A percentile compares a stretch with the other conserved stretches of the same genome.
phyloP scores from a whole-genome alignment of 2,329 filamentous ascomycete genomes.

The Pseudogymnoascus sp. region DNA sequence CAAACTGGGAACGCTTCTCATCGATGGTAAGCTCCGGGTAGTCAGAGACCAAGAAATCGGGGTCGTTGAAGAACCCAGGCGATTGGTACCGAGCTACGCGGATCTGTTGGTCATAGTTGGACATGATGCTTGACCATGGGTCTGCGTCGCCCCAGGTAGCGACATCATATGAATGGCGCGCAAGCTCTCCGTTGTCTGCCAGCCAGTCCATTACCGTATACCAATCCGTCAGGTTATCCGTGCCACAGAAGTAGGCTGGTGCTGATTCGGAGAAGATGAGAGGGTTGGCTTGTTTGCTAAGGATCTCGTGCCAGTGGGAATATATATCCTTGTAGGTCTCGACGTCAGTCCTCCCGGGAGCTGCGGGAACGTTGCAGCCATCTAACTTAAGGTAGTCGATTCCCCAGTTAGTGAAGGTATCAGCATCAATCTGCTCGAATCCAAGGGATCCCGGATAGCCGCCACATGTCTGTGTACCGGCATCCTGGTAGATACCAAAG shows the following conservation, averaged over 20 bases:
- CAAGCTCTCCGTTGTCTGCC: conserved; percentile 29
- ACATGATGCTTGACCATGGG: conserved; percentile 38
- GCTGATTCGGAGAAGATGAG: conserved; percentile 32
- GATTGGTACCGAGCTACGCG: conserved; percentile 25
- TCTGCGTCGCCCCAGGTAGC: conserved; percentile 23
- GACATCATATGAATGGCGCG: conserved; percentile 28
- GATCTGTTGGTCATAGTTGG: conserved; percentile 35
- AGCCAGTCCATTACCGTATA: conserved; percentile 38
- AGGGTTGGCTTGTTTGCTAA: conserved; percentile 18
- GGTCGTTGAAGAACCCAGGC: conserved; percentile 26
- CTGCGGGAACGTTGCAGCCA: conserved; percentile 38
- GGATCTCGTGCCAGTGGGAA: conserved; percentile 35
- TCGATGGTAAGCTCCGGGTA: conserved; percentile 8
- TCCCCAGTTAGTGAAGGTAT: conserved; percentile 48
- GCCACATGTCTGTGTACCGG: conserved; percentile 39
- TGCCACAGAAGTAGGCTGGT: conserved; percentile 42
- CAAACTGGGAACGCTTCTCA: conserved; percentile 11
- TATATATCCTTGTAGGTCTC: conserved; percentile 33
- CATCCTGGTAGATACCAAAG: conserved; percentile 48
- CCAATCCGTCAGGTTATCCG: conserved; percentile 32
- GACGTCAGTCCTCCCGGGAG: conserved; percentile 21
- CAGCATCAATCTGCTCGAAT: conserved; percentile 47
- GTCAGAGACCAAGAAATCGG: conserved; percentile 10
- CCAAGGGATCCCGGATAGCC: conserved; percentile 47
- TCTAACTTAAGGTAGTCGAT: conserved; percentile 53